A percentile compares a stretch with the other conserved stretches of the same genome.
These are phyloP conservation scores for Themeda triandra DNA, from an alignment of 176 grass and related monocot genomes.

Conservation along the genomic window DNA sequence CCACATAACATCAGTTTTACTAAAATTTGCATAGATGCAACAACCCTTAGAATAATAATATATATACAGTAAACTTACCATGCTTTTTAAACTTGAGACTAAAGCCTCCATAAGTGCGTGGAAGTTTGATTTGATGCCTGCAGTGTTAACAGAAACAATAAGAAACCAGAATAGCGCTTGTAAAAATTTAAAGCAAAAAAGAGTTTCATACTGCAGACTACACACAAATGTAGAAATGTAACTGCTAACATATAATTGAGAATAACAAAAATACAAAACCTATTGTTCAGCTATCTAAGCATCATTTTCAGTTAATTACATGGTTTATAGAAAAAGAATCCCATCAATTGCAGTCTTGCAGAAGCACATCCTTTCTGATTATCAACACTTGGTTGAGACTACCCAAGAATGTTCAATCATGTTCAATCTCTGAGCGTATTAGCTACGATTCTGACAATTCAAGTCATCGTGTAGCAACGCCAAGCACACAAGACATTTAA, in stretches of 20 bases:
- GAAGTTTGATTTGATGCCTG: neutral
- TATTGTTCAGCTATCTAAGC: neutral
- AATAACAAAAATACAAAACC: neutral
- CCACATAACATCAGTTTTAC: neutral
- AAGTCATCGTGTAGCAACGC: neutral
- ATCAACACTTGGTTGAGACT: neutral
- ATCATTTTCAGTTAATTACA: neutral
- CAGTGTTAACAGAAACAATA: conserved; percentile 6
- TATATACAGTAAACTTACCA: conserved; percentile 17
- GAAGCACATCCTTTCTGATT: neutral
- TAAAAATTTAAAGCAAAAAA: neutral
- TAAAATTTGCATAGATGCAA: neutral
- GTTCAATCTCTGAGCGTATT: neutral
- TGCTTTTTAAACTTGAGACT: conserved; percentile 13
- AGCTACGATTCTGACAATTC: neutral
- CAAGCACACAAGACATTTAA: neutral
- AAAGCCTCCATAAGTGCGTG: neutral
- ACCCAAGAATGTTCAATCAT: neutral
- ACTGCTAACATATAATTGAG: neutral
- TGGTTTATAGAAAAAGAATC: neutral
- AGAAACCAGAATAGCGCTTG: neutral
- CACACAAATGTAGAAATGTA: neutral
- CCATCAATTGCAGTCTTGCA: neutral
- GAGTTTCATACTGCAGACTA: neutral
- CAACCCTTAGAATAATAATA: conserved; percentile 3